A percentile compares a stretch with the other conserved stretches of the same genome.
These are phyloP conservation scores for Komagataella pseudopastoris DNA, from an alignment of 805 yeast species.

Conservation along the genomic window DNA sequence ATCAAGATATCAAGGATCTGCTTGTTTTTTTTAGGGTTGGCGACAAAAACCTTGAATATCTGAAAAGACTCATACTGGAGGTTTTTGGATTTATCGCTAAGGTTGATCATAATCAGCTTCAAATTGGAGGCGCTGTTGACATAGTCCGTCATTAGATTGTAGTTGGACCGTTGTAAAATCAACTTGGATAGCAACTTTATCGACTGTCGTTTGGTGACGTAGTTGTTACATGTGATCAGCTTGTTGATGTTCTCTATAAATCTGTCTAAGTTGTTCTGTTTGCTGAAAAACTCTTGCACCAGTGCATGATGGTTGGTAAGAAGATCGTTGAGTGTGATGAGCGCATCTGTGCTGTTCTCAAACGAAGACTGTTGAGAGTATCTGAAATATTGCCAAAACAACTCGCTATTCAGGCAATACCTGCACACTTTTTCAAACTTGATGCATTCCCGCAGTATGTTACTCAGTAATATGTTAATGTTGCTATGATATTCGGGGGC, in stretches of 20 bases:
- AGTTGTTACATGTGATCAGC: slow-evolving; percentile 64
- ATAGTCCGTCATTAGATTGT: slow-evolving; percentile 58
- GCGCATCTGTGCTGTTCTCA: slow-evolving; percentile 85
- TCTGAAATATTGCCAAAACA: slow-evolving; percentile 73
- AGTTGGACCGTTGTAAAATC: slow-evolving; percentile 59
- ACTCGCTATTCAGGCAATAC: slow-evolving; percentile 41
- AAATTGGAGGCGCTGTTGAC: slow-evolving; percentile 73
- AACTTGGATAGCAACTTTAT: slow-evolving; percentile 63
- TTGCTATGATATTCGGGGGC: slow-evolving; percentile 62
- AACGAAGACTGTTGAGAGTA: slow-evolving; percentile 67
- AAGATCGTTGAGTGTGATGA: slow-evolving; percentile 60
- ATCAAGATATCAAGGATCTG: slow-evolving; percentile 68
- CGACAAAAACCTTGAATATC: slow-evolving; percentile 89
- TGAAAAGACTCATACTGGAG: slow-evolving; percentile 86
- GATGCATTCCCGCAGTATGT: slow-evolving; percentile 73
- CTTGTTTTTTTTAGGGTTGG: slow-evolving; percentile 83
- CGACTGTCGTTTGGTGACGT: slow-evolving; percentile 88
- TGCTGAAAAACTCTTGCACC: slow-evolving; percentile 56
- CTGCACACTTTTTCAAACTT: slow-evolving; percentile 60
- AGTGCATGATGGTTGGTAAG: slow-evolving; percentile 56
- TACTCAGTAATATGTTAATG: slow-evolving; percentile 59
- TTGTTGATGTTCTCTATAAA: slow-evolving; percentile 56
- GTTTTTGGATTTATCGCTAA: slow-evolving; percentile 82
- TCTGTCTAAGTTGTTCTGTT: slow-evolving; percentile 29
- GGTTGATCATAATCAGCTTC: slow-evolving; percentile 72